These are phyloP conservation scores for Leishmania lainsoni DNA, from an alignment of 208 protist genomes.

Conservation along the genomic window DNA sequence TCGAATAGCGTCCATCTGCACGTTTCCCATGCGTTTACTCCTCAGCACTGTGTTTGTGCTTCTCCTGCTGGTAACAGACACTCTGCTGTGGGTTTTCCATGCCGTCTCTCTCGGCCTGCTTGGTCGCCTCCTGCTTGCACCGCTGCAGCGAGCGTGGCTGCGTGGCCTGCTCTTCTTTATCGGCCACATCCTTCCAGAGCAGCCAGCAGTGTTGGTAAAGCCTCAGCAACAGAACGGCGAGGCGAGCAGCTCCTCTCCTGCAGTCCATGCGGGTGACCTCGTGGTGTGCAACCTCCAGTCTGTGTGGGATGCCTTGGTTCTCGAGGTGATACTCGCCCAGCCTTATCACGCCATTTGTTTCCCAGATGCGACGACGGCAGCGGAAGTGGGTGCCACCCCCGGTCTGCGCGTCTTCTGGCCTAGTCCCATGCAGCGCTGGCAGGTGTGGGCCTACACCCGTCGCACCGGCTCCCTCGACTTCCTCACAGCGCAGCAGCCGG, in stretches of 20 bases:
- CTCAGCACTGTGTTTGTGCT: constrained; percentile 43
- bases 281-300: constrained; percentile 74
- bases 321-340: constrained; percentile 57
- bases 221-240: neutral
- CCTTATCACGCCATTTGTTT: constrained; percentile 34
- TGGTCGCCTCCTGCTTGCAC: constrained; percentile 37
- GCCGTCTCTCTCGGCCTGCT: constrained; percentile 33
- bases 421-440: constrained; percentile 66
- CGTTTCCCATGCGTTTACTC: constrained; percentile 64
- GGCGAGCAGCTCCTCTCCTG: neutral
- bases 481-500: constrained; percentile 24
- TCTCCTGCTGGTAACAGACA: constrained; percentile 55
- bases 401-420: constrained; percentile 55
- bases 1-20: constrained; percentile 30
- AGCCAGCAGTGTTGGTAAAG: constrained; percentile 6
- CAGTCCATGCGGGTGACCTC: constrained; percentile 49
- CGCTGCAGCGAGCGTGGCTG: constrained; percentile 48
- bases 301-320: constrained; percentile 66
- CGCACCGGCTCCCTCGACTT: constrained; percentile 42
- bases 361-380: constrained; percentile 10
- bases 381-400: neutral
- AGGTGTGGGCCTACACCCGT: constrained; percentile 61
- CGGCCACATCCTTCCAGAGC: constrained; percentile 44
- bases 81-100: constrained; percentile 49
- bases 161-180: constrained; percentile 63